Base-by-base conservation (phyloP, 1,139 yeast genomes). In the Sugiyamaella neomexicana region DNA sequence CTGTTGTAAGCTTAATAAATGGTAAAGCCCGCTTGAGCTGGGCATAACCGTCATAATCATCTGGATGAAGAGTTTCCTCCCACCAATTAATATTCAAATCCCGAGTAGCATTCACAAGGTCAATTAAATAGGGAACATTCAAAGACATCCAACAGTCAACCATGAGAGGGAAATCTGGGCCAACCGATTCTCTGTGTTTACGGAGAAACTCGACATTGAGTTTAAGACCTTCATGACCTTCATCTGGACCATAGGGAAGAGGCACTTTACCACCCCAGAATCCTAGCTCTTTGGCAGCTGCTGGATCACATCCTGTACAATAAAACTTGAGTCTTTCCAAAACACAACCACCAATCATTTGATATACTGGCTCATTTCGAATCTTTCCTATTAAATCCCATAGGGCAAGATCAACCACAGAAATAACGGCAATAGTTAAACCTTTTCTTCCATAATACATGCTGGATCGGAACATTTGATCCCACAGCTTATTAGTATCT, bases 231-330 rank as follows among this genome's bases (percentile, higher is more conserved):
- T 61, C 72, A 59, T 71, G 75, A 8, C 80, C 80, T 60, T 76
- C 80, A 60, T 73, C 79, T n/a, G 80, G 80, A 10, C 80, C 78
- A 57, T 69, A 75, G 40, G 80, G 80, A 50, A 77, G 69, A 1
- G 80, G 78, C 45, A 77, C 80, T 61, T 77, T 76, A 47, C 79
- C 80, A 58, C 79, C 80, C 76, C 78, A 75, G 69, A 76, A 77
- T 25, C 80, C 80, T 74, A 74, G 73, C 27, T 60, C 58, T 61
- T 76, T 75, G 40, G 80, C 80, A 56, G 78, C 78, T 46, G 66
- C 70, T 25, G 80, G 80, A 53, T 74, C 70, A 55, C 75, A 68
- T 16, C 80, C 80, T 40, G 80, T 77, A 62, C 80, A 77, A 68
- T 77, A 77, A 62, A 77, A 77, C 57, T 74, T 71, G 54, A 77